Evolutionary conservation across 192 early-diverging fungal genomes (phyloP), one percentile per base, ranked within the genome.

Genomic region (Pilaira anomala): DNA sequence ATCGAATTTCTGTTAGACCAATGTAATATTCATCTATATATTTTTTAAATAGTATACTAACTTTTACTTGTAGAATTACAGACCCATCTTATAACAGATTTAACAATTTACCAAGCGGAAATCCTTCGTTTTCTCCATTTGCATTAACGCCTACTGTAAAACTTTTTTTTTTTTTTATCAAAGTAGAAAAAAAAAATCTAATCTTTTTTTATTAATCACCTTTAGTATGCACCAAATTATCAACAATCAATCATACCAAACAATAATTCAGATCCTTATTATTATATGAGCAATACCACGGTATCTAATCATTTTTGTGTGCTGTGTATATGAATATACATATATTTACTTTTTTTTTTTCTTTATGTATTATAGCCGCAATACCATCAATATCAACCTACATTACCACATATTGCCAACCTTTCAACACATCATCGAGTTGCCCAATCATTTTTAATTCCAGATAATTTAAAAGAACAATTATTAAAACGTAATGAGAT

Each of bases 371-470:
- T 40, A 12, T 66, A 90, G 85, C 76, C 92, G 3, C 87, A 88
- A 64, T 88, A 93, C 61, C 90, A 92, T 67, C 57, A 91, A 21
- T 91, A 90, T 72, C 77, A 73, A 42, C 77, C 85, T 29, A 80
- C 87, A 2, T 74, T 90, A 19, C 89, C 90, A 9, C 82, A 63
- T 25, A 6, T 91, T 7, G 78, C 84, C 24, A 88, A 87, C 63
- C 68, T 88, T 1, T 71, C 75, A 24, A 81, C 89, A n/a, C 84
- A 93, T 62, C 88, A 93, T 76, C 80, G 86, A 65, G 74, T 88
- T 0, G 83, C 87, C 26, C 85, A 89, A 39, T 66, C 87, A 59
- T 96, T 94, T 78, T 92, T 91, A 25, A 85, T 96, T 57, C 77
- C 89, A 21, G 94, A 96, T 42, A 71, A 75, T 22, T 76, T 96